Evolutionary conservation across 139 green algal species (phyloP), one percentile per base, ranked within the genome.

Genomic region (Desmodesmus armatus): DNA sequence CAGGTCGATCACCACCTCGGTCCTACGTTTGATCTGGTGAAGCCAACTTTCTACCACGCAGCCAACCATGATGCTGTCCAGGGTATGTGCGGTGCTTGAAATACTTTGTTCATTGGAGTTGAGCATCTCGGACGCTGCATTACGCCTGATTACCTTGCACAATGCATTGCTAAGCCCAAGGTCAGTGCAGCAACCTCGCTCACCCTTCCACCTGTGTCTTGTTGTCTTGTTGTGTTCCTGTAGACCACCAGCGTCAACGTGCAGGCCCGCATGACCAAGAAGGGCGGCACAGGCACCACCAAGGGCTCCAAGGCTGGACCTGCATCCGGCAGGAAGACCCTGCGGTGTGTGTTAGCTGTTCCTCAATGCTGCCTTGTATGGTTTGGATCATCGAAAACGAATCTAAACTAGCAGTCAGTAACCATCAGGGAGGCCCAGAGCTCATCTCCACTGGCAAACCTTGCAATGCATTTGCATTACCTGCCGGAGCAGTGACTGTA

Each of bases 171-270:
- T 13, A 55, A 72, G 17, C 23, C 1, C 5, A 9, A 27, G 29
- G 0, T 27, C 13, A 5, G 25, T 47, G 5, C 25, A 2, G 6
- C 23, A 33, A 9, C 29, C 0, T 72, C 9, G 5, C 13, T 25
- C 5, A 31, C 40, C 15, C 29, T 69, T 27, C 33, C 6, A 27
- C 25, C 60, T 7, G 60, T 69, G 1, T 23, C 0, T 15, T 29
- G 25, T 69, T 11, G 21, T 69, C 60, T 69, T 27, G 15, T 11
- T 39, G 41, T 17, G 33, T 31, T 63, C 7, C 29, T 72, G 77
- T 58, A 84, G 78, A 84, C 76, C 78, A 84, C 62, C 78, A 84
- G n/a, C n/a, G n/a, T n/a, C n/a, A n/a, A n/a, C n/a, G n/a, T 84
- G 29, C 37, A 65, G 62, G 78, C 78, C n/a, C 47, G 66, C 27